phyloP scores from a whole-genome alignment of 225 moss, liverwort and hornwort species.

The Thuidium tamariscinum region DNA sequence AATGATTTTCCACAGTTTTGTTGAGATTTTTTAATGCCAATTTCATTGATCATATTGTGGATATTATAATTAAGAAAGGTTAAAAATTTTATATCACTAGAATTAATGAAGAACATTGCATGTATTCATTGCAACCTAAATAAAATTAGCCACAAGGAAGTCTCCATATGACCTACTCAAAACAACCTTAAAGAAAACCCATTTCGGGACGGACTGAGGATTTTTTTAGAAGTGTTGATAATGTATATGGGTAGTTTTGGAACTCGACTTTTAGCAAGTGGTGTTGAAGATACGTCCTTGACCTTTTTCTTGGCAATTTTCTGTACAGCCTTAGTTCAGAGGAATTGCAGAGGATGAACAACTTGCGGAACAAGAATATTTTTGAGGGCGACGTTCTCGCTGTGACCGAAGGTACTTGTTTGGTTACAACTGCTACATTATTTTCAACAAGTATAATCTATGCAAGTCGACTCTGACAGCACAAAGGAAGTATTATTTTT shows the following conservation, averaged over 20 bases:
- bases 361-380: conserved; percentile 65
- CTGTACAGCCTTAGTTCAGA: conserved; percentile 43
- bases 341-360: conserved; percentile 70
- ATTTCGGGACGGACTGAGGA: not conserved
- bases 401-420: conserved; percentile 53
- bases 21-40: no score
- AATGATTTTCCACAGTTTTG: no score
- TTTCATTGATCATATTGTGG: no score
- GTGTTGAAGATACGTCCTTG: not conserved
- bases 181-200: no score
- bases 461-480: not conserved
- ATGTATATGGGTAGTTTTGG: not conserved
- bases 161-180: no score
- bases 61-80: no score
- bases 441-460: not conserved
- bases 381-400: conserved; percentile 90
- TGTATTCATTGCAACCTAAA: no score
- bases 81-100: no score
- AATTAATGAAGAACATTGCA: no score
- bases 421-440: not conserved
- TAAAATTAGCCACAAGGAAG: no score
- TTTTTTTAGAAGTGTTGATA: not conserved
- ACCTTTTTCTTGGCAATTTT: not conserved
- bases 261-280: not conserved
- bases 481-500: not conserved